Conservation (phyloP, 164 flowering plant genomes). For the Liquidambar formosana region DNA sequence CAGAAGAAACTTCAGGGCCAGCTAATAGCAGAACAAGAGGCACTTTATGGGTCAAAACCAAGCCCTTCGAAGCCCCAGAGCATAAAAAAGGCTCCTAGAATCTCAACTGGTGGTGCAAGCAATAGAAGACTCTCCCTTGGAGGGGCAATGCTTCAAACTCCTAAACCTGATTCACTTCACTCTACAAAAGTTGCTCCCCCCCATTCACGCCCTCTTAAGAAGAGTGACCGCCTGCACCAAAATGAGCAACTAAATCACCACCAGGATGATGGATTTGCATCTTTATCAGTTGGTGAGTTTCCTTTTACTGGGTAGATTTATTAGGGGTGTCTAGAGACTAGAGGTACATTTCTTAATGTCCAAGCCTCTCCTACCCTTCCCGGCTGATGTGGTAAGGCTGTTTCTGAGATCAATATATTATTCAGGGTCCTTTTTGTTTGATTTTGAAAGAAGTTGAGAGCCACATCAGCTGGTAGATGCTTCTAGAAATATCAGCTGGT, state of each 20-base stretch:
- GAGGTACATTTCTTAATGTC: neutral
- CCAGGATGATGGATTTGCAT: constrained; percentile 37
- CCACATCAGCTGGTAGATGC: neutral
- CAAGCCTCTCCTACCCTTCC: neutral
- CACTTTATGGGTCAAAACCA: constrained; percentile 79
- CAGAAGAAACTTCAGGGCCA: constrained; percentile 84
- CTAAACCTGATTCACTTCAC: constrained; percentile 36
- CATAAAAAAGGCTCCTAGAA: constrained; percentile 58
- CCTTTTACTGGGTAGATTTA: neutral
- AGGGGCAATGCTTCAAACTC: constrained; percentile 59
- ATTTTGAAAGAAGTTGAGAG: neutral
- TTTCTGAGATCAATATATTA: neutral
- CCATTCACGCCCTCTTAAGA: constrained; percentile 32
- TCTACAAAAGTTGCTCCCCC: constrained; percentile 48
- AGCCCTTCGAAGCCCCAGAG: constrained; percentile 76
- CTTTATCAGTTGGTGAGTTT: constrained; percentile 49
- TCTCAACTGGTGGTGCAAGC: constrained; percentile 60
- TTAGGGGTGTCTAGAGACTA: neutral
- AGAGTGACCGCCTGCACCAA: constrained; percentile 34
- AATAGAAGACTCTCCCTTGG: constrained; percentile 68
- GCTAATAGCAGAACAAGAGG: constrained; percentile 64
- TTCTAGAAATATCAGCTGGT: neutral
- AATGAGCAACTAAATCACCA: constrained; percentile 16
- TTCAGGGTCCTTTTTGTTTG: neutral
- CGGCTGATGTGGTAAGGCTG: neutral